Percentiles rank a stretch among this genome's conserved stretches.
These are phyloP conservation scores for Annulohypoxylon nitens DNA, from an alignment of 495 filamentous ascomycete species.

Conservation along the genomic window DNA sequence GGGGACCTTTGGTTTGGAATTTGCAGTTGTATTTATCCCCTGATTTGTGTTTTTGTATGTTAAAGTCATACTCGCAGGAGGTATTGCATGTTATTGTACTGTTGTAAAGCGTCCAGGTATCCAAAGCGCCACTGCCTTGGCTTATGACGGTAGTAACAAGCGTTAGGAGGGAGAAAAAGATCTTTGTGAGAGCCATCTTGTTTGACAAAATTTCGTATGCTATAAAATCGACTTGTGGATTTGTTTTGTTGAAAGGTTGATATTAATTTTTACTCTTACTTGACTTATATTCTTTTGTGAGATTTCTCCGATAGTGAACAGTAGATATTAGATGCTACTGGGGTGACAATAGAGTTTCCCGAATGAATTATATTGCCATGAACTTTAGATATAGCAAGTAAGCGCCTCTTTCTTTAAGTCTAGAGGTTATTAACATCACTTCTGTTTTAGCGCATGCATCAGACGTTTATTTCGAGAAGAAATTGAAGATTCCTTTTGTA, in stretches of 20 bases:
- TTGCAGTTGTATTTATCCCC: conserved; percentile 14
- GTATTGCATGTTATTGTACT: conserved; percentile 23
- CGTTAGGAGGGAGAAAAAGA: conserved; percentile 4
- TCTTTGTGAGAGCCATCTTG: neutral
- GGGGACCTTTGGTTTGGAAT: neutral
- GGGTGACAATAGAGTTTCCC: neutral
- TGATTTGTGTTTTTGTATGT: conserved; percentile 12
- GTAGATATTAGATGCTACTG: neutral
- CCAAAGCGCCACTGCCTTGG: neutral
- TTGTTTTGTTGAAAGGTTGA: neutral
- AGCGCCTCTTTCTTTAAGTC: too few relatives aligned
- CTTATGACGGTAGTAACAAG: neutral
- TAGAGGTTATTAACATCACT: too few relatives aligned
- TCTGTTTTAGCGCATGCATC: too few relatives aligned
- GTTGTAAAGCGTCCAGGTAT: conserved; percentile 27
- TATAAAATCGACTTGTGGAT: neutral
- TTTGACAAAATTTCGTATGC: neutral
- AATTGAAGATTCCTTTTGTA: too few relatives aligned
- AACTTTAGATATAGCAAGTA: neutral
- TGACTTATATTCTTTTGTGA: neutral
- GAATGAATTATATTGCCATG: neutral
- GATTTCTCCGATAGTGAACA: too few relatives aligned
- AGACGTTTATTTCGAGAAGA: too few relatives aligned
- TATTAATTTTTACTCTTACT: neutral
- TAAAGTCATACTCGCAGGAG: conserved; percentile 19